A percentile compares a stretch with the other conserved stretches of the same genome.
These are phyloP conservation scores for Claviceps africana DNA, from an alignment of 2,329 filamentous ascomycete genomes.

Conservation along the genomic window DNA sequence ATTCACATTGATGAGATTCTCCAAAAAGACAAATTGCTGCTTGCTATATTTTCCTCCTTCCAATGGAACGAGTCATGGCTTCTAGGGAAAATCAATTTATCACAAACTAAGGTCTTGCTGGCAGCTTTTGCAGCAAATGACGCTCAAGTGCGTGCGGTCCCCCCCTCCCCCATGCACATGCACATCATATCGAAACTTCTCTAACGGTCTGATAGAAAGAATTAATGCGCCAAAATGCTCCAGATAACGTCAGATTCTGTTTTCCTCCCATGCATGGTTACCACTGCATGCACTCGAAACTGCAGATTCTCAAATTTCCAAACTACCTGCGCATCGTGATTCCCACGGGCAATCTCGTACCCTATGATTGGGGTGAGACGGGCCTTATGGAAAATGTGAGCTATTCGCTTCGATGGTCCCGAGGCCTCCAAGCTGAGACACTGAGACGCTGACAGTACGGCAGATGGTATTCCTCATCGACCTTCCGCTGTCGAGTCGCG, in stretches of 20 bases:
- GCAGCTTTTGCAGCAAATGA: conserved; percentile 41
- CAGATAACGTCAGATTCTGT: conserved; percentile 49
- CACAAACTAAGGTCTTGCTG: conserved; percentile 47
- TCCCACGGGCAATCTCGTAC: conserved; percentile 73
- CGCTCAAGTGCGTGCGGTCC: conserved; percentile 29
- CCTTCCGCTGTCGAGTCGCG: conserved; percentile 48
- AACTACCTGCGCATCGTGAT: conserved; percentile 65
- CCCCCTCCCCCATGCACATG: neutral
- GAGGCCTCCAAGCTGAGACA: neutral
- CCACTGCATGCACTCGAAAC: conserved; percentile 83
- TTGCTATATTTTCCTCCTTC: conserved; percentile 75
- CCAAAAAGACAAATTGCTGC: conserved; percentile 54
- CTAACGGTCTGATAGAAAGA: conserved; percentile 24
- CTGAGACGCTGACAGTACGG: neutral
- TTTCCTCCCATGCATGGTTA: conserved; percentile 69
- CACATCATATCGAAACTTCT: neutral
- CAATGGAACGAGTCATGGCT: conserved; percentile 77
- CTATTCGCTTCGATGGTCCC: conserved; percentile 1
- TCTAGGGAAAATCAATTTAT: conserved; percentile 51
- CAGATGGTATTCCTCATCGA: conserved; percentile 85
- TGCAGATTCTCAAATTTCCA: conserved; percentile 75
- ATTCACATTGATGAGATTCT: conserved; percentile 82
- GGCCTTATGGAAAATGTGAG: conserved; percentile 73
- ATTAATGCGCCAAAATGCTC: conserved; percentile 34
- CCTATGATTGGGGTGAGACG: conserved; percentile 80